Percentiles rank a stretch among this genome's conserved stretches.
These are phyloP conservation scores for Sporisorium sorghi DNA, from an alignment of 1,284 basidiomycete species.

Conservation along the genomic window DNA sequence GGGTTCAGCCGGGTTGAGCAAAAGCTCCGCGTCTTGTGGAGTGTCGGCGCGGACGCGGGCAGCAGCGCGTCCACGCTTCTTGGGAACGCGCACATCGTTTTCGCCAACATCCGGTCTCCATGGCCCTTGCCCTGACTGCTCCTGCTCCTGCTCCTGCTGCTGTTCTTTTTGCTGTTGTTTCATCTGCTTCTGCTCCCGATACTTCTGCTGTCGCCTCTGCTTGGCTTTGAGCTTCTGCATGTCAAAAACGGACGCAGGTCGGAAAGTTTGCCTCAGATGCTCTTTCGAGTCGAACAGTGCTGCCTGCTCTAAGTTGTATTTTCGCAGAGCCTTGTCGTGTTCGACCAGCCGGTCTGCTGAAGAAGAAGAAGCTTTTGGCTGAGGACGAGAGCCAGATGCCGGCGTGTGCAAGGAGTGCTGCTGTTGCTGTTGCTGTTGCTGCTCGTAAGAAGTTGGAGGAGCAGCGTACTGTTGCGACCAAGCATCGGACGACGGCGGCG, in stretches of 20 bases:
- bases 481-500: slow-evolving; percentile 3
- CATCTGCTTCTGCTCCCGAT: slow-evolving; percentile 1
- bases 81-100: slow-evolving; percentile 2
- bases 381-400: background rate
- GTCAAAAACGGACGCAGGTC: background rate
- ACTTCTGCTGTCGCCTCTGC: slow-evolving; percentile 6
- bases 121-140: slow-evolving; percentile 12
- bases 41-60: slow-evolving; percentile 6
- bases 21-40: slow-evolving; percentile 1
- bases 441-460: slow-evolving; percentile 3
- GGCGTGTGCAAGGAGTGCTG: background rate
- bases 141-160: slow-evolving; percentile 4
- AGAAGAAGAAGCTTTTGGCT: background rate
- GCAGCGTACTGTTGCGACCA: slow-evolving; percentile 18
- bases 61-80: slow-evolving; percentile 23
- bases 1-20: background rate
- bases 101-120: slow-evolving; percentile 12
- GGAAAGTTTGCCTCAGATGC: background rate
- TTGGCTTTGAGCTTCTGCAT: background rate
- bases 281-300: background rate
- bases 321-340: background rate
- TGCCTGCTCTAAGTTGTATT: background rate
- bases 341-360: background rate
- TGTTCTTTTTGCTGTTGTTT: background rate
- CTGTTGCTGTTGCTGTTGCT: slow-evolving; percentile 3